Base-by-base conservation (phyloP, 2,329 filamentous ascomycete species). In the Stemphylium vesicarium region DNA sequence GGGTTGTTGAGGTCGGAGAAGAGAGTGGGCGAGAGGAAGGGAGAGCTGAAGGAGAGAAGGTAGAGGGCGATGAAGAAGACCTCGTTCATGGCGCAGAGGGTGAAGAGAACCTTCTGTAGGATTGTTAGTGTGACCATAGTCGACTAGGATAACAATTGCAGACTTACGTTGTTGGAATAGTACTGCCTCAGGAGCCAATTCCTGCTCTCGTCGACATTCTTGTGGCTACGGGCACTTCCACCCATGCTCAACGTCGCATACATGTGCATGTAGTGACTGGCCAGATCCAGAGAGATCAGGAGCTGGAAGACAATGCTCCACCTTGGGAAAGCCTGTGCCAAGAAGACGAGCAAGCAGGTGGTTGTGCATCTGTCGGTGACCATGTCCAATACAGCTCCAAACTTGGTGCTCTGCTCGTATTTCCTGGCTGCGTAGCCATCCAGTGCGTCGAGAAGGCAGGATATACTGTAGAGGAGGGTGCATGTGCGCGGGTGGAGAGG, bases 211-310 rank as follows among this genome's bases (percentile, higher is more conserved):
- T 96, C 92, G 47, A 99, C 88, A 68, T 90, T 93, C 86, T 99
- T 99, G 81, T 99, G 95, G 80, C 92, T 91, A 66, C 85, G 81
- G 15, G 87, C 85, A 49, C 86, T 84, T 48, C 91, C 92, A 49
- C 90, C 92, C 86, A 96, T 95, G 62, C 88, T 88, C 70, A 97
- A 81, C 0, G 92, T 96, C 11, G 93, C 91, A 75, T 96, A 98
- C 95, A 99, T 99, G 80, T 99, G 95, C 82, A 98, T 94, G 75
- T 98, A 99, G 78, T 99, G 95, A 75, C 92, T 96, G 24, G 95
- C 90, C 62, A 99, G 84, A 77, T 99, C 95, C 68, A 99, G 80
- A 50, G 89, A 90, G 76, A 99, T 96, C 71, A 99, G 80, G 39
- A 89, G 86, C 81, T 99, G 95, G 84, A 99, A 99, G 55, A 98